A percentile compares a stretch with the other conserved stretches of the same genome.
Evolutionary conservation across 306 rosid species (phyloP).

Genomic region (Echinosophora koreensis): DNA sequence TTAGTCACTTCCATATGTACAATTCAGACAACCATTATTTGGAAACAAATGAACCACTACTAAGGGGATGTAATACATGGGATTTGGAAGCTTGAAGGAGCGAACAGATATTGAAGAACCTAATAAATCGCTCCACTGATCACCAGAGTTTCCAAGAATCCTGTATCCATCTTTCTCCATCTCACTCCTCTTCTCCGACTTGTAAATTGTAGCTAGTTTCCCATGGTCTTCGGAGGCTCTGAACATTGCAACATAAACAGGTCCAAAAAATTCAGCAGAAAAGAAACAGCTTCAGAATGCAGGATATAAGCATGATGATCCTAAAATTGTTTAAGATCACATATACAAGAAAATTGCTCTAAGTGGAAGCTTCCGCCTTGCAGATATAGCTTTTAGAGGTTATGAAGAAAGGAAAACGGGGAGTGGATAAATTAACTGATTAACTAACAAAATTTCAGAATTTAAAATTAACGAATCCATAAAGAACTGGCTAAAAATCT

Average conservation of each 20-base stretch:
- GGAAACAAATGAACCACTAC: slow-evolving; percentile 40
- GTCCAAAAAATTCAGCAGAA: slow-evolving; percentile 32
- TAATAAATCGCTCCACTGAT: slow-evolving; percentile 94
- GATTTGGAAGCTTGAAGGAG: slow-evolving; percentile 96
- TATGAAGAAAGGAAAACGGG: not conserved
- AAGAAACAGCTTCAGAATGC: slow-evolving; percentile 33
- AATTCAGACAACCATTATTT: slow-evolving; percentile 33
- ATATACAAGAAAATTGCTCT: not conserved
- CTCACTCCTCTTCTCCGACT: slow-evolving; percentile 86
- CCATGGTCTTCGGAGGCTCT: slow-evolving; percentile 73
- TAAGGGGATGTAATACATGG: slow-evolving; percentile 84
- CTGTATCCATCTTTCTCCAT: slow-evolving; percentile 82
- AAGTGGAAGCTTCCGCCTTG: not conserved
- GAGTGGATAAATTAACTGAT: not conserved
- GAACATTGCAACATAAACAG: slow-evolving; percentile 42
- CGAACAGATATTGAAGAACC: slow-evolving; percentile 68
- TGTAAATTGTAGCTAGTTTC: slow-evolving; percentile 70
- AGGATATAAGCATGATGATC: slow-evolving; percentile 21
- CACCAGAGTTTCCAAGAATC: slow-evolving; percentile 91
- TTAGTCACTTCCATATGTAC: slow-evolving; percentile 35
- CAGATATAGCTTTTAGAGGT: slow-evolving; percentile 9
- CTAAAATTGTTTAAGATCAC: slow-evolving; percentile 4
- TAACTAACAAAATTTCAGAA: not conserved
- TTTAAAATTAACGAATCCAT: not conserved
- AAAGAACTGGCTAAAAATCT: not conserved